Conservation (phyloP, 768 basidiomycete genomes). For the Mycena filopes region DNA sequence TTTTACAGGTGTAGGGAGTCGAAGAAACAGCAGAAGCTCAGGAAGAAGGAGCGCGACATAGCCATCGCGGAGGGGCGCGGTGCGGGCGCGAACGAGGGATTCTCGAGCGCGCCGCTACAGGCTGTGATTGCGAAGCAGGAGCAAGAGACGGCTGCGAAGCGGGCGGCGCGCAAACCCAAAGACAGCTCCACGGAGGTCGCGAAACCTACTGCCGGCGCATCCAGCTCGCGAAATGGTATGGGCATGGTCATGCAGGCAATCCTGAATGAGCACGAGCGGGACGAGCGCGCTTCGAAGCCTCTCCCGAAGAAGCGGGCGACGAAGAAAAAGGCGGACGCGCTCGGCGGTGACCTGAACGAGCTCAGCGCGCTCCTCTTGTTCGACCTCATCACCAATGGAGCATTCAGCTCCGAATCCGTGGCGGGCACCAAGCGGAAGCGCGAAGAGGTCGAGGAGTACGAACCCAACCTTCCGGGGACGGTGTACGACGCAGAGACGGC, state of each 20-base stretch:
- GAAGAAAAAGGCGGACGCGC: conserved; percentile 4
- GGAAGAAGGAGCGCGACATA: conserved; percentile 14
- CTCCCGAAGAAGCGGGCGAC: conserved; percentile 17
- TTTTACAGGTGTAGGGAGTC: conserved; percentile 14
- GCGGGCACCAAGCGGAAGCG: conserved; percentile 13
- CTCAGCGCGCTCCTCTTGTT: background rate
- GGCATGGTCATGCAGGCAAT: conserved; percentile 7
- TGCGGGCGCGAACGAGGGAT: background rate
- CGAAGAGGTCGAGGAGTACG: conserved; percentile 6
- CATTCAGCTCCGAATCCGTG: background rate
- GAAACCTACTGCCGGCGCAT: background rate
- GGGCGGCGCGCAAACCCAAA: conserved; percentile 1
- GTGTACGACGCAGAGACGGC: conserved; percentile 17
- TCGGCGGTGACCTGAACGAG: background rate
- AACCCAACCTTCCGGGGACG: conserved; percentile 7
- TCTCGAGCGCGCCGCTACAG: conserved; percentile 11
- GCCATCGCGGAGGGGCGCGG: conserved; percentile 13
- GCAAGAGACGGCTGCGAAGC: conserved; percentile 7
- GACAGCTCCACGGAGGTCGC: background rate
- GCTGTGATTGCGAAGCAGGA: conserved; percentile 20
- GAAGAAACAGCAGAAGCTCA: conserved; percentile 17
- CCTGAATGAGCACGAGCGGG: conserved; percentile 12
- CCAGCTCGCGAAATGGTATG: background rate
- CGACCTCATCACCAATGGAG: conserved; percentile 1
- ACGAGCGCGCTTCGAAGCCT: background rate